A percentile compares a stretch with the other conserved stretches of the same genome.
phyloP scores from a whole-genome alignment of 176 grass and related monocot species.

The Echinochloa phyllopogon region DNA sequence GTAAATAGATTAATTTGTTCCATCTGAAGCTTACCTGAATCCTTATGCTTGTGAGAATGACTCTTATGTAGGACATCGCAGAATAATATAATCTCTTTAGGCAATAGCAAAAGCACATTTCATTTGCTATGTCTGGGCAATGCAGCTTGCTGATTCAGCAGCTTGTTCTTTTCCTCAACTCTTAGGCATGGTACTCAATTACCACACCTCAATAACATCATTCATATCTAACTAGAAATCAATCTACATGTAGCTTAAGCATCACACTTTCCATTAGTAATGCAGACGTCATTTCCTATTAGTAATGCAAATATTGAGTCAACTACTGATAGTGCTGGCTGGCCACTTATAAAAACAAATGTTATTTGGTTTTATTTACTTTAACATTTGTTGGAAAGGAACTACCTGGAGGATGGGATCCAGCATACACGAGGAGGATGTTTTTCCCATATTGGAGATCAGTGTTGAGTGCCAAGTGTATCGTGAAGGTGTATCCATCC shows the following conservation, averaged over 20 bases:
- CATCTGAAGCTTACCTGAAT: not conserved
- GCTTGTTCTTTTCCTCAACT: not conserved
- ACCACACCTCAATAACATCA: not conserved
- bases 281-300: not conserved
- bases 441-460: not conserved
- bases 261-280: not conserved
- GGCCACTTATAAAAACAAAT: not conserved
- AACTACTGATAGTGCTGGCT: not conserved
- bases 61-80: not conserved
- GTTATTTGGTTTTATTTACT: not conserved
- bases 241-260: not conserved
- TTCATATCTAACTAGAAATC: not conserved
- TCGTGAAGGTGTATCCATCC: conserved; percentile 11
- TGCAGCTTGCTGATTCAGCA: not conserved
- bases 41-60: not conserved
- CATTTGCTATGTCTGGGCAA: not conserved
- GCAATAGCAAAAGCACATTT: not conserved
- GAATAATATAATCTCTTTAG: not conserved
- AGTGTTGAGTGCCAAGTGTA: not conserved
- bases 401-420: not conserved
- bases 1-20: not conserved
- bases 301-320: not conserved
- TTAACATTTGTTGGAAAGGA: not conserved
- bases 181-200: not conserved
- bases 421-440: not conserved